Conservation (phyloP, 1,139 yeast genomes). For the Chernovozyma aurita region DNA sequence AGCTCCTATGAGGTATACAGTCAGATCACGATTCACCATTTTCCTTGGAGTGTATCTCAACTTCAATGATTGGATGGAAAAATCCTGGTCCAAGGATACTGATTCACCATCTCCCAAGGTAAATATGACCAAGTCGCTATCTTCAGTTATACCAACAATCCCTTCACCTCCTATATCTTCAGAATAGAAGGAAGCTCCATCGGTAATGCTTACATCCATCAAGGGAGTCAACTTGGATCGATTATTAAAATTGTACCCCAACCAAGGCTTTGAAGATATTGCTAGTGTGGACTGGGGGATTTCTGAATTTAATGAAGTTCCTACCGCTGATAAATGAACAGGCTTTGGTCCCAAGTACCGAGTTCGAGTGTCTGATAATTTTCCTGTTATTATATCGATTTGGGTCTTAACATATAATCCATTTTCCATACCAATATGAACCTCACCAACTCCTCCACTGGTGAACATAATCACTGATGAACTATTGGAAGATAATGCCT, state of each 20-base stretch:
- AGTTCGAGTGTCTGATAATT: conserved; percentile 61
- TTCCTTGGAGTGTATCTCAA: conserved; percentile 54
- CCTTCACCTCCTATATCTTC: conserved; percentile 61
- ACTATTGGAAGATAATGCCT: conserved; percentile 62
- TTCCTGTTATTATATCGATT: conserved; percentile 58
- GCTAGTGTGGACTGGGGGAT: conserved; percentile 23
- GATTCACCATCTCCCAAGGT: conserved; percentile 41
- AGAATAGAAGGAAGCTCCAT: conserved; percentile 53
- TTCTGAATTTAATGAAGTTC: conserved; percentile 13
- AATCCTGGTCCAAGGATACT: conserved; percentile 40
- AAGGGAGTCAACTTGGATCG: conserved; percentile 43
- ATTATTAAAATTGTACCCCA: conserved; percentile 17
- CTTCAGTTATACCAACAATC: conserved; percentile 58
- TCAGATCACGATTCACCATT: conserved; percentile 24
- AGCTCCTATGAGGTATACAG: conserved; percentile 41
- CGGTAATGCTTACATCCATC: conserved; percentile 22
- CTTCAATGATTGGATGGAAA: conserved; percentile 38
- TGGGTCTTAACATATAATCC: conserved; percentile 73
- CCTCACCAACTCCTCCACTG: conserved; percentile 14
- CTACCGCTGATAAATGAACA: conserved; percentile 44
- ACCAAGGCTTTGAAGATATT: conserved; percentile 42
- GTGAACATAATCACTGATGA: conserved; percentile 40
- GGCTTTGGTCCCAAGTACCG: conserved; percentile 71
- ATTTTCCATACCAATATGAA: conserved; percentile 77
- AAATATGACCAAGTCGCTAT: conserved; percentile 49